Evolutionary conservation across 305 asterid species (phyloP), one percentile per base, ranked within the genome.

Genomic region (Solanum hybrid): DNA sequence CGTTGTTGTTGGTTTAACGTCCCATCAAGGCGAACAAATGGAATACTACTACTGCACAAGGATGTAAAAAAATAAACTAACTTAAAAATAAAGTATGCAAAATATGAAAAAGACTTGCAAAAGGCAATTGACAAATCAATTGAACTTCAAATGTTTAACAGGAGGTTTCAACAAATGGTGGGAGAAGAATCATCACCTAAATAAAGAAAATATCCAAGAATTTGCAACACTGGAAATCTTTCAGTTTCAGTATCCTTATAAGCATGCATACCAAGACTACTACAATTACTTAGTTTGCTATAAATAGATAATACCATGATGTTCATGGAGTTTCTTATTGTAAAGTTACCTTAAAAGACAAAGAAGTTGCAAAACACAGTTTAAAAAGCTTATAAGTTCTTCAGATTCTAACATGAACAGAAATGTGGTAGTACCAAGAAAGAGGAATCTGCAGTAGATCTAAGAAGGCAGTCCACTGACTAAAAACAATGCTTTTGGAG

Each of bases 401-500:
- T 22, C 76, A 46, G 76, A 85, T 51, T 56, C 88, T 85, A 85
- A 85, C 91, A 73, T 34, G 10, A 86, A 46, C 78, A 40, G 24
- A 37, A 81, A 56, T 32, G 64, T 36, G 86, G 69, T 78, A 35
- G 86, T 93, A 97, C 99, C 98, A 92, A 88, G 98, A 93, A 87
- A 97, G 97, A 93, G 99, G 98, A 95, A 97, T 94, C 94, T 97
- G 97, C 93, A 97, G 73, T 42, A 97, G 94, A 92, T 97, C 99
- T 92, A 96, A 91, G 91, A 97, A 97, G 89, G 99, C 98, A 90
- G 99, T 96, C 99, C 99, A 97, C 92, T 97, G 99, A 92, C 99
- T 97, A 93, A 97, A 96, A 89, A 97, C 94, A 46, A 97, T 96
- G 91, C 99, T 97, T 92, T 97, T 97, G 88, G 99, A 94, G 87